Evolutionary conservation across 2,329 filamentous ascomycete genomes (phyloP), one percentile per base, ranked within the genome.

Genomic region (Tetracladium maxilliforme): DNA sequence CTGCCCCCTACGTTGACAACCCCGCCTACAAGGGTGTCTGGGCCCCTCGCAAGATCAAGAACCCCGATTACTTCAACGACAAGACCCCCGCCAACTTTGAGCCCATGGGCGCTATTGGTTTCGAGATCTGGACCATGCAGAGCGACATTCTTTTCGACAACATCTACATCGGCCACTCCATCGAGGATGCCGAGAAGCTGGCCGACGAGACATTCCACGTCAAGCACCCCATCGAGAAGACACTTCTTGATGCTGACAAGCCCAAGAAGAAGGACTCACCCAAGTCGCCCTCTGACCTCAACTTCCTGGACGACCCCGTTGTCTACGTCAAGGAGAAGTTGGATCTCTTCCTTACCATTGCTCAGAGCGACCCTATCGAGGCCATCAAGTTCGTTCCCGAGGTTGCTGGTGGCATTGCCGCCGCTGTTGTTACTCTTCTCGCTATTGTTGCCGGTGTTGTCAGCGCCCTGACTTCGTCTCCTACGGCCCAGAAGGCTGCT

Each of bases 111-210:
- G 87, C 83, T 62, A 86, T 95, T 59, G 90, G 90, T 43, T 95
- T 95, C 47, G 90, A 98, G 59, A 87, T 98, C 61, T 98, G 90
- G 90, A 95, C 90, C 45, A 98, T 98, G 90, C 87, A 94, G 61
- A 92, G 75, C 53, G 80, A 94, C 49, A 95, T 98, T 43, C 77
- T 94, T 45, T 95, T 98, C 45, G 83, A 95, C 72, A 98, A 98
- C 75, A 92, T 98, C 66, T 98, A 95, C 71, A 84, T 98, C 51
- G 90, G 90, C 36, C 90, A 98, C 73, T 95, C 87, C 12, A 53
- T 90, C 40, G 83, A 83, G 48, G 90, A 98, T 40, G 90, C 90
- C 34, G 73, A 79, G 54, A 79, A 86, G 61, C 65, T 98, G 47
- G 79, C 83, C 43, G 67, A 78, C 37, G 82, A 93, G 68, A 82